These are phyloP conservation scores for Nyssa sinensis DNA, from an alignment of 148 eudicot genomes.

Conservation along the genomic window DNA sequence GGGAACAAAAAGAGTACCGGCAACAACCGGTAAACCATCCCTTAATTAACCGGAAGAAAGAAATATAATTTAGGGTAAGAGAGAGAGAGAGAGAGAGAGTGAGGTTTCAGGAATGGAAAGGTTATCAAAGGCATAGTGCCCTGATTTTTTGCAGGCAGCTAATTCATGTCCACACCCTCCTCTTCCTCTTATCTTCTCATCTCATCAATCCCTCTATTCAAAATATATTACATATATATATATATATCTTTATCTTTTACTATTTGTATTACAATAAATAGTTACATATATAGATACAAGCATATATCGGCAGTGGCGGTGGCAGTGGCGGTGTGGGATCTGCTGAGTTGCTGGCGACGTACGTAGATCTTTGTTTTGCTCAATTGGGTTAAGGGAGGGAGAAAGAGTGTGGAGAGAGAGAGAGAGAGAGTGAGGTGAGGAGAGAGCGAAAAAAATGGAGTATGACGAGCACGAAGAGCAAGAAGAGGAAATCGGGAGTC, in stretches of 20 bases:
- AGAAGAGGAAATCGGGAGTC: conserved; percentile 28
- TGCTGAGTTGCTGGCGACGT: conserved; percentile 9
- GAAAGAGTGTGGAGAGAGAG: not conserved
- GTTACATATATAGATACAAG: not conserved
- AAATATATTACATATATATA: not conserved
- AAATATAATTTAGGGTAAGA: conserved; percentile 9
- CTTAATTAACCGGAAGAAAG: conserved; percentile 12
- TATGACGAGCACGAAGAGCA: conserved; percentile 57
- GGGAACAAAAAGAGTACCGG: conserved; percentile 20
- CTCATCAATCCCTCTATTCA: conserved; percentile 18
- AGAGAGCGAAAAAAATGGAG: conserved; percentile 34
- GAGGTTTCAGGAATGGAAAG: too few relatives aligned
- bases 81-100: conserved; percentile 5
- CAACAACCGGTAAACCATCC: conserved; percentile 5
- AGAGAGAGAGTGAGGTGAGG: not conserved
- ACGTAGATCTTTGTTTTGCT: not conserved
- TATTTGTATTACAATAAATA: not conserved
- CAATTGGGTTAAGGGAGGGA: not conserved
- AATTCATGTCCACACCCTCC: conserved; percentile 65
- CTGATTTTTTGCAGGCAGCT: conserved; percentile 21
- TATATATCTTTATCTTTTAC: not conserved
- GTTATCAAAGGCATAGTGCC: not conserved
- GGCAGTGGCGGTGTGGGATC: not conserved
- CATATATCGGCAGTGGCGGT: conserved; percentile 5
- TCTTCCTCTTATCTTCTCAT: conserved; percentile 43